Evolutionary conservation across 352 stramenopile genomes (phyloP), one percentile per base, ranked within the genome.

Genomic region (Pythium angustatum): DNA sequence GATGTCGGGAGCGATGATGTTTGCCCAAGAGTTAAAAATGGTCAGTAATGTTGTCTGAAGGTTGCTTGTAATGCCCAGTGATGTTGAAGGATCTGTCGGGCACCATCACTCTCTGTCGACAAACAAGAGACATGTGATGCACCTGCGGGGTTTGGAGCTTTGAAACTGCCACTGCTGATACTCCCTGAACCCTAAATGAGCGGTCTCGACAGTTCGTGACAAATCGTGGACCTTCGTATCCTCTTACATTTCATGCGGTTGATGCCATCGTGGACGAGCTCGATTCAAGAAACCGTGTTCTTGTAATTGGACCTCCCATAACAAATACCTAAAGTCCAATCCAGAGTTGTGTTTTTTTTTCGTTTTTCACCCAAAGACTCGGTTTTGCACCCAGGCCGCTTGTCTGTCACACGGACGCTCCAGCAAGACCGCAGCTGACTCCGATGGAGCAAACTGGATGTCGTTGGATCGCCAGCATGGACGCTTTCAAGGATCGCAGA

Each of bases 51-150:
- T 72, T 30, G 58, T 26, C 15, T 30, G 64, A 72, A 71, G 64
- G 64, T 71, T 51, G 41, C 50, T 50, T 5, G 33, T n/a, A 72
- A 21, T 11, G 6, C 3, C 21, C 2, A 21, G 15, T 51, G 61
- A 72, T 64, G 64, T 72, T 72, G 64, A 72, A 72, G 64, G 55
- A 55, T 48, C n/a, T n/a, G n/a, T n/a, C n/a, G 64, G 44, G 17
- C 22, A 72, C 58, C 64, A 67, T 64, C 64, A 72, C 58, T 72
- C 64, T 66, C 47, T 38, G 1, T 17, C 31, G 33, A 34, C 28
- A 50, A 27, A 60, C n/a, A 34, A 55, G 48, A 59, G 59, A 66
- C 59, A 66, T 59, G 59, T 58, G 38, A 17, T 56, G 36, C 48
- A 58, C 31, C 50, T 59, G 40, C 40, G 22, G n/a, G 21, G 45